These are phyloP conservation scores for Penicillium sp. DNA, from an alignment of 2,329 filamentous ascomycete genomes.

Conservation along the genomic window DNA sequence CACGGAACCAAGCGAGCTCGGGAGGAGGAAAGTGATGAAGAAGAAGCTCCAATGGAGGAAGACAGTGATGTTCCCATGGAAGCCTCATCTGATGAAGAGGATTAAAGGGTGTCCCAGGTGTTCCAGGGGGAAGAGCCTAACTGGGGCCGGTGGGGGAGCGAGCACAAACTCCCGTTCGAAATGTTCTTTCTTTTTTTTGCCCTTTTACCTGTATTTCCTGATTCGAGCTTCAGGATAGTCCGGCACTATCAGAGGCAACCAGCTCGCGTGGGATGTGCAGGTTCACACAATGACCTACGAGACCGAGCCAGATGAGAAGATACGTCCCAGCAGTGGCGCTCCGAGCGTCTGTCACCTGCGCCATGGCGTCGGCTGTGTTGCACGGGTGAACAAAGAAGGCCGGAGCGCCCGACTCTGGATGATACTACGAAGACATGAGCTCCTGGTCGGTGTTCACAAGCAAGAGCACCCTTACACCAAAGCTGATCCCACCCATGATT, in stretches of 20 bases:
- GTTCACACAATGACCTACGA: conserved; percentile 77
- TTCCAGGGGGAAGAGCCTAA: neutral
- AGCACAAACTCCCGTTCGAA: conserved; percentile 10
- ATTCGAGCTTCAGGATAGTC: conserved; percentile 19
- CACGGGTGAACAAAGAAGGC: conserved; percentile 94
- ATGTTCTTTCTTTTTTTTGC: neutral
- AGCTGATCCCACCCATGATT: conserved; percentile 71
- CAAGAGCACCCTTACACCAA: conserved; percentile 62
- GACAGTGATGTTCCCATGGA: conserved; percentile 70
- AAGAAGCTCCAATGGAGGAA: conserved; percentile 61
- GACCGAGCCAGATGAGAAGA: conserved; percentile 84
- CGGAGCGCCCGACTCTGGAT: conserved; percentile 76
- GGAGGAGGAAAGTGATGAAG: conserved; percentile 61
- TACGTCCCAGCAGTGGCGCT: conserved; percentile 62
- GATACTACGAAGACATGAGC: conserved; percentile 62
- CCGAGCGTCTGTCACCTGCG: conserved; percentile 53
- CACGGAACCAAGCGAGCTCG: conserved; percentile 68
- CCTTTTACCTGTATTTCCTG: conserved; percentile 10
- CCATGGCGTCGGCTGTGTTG: conserved; percentile 79
- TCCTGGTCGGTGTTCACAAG: conserved; percentile 24
- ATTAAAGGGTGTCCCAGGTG: conserved; percentile 45
- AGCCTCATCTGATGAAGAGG: conserved; percentile 73
- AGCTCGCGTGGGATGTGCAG: conserved; percentile 74
- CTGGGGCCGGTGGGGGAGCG: conserved; percentile 5
- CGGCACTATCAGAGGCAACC: conserved; percentile 28